These are phyloP conservation scores for Acrocalymma vagum DNA, from an alignment of 2,329 filamentous ascomycete genomes.

Conservation along the genomic window DNA sequence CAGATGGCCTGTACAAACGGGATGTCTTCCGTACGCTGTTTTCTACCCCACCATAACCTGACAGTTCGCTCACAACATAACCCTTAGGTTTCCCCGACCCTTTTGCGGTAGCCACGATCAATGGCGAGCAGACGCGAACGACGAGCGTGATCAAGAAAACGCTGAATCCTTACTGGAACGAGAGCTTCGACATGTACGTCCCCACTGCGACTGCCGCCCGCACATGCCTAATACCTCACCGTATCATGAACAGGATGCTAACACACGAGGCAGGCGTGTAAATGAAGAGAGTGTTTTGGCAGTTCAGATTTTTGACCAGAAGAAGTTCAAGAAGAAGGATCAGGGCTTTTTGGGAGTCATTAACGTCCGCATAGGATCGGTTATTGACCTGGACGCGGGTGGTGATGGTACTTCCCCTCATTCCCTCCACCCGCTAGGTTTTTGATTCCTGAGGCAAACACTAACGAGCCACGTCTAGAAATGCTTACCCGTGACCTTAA, in stretches of 20 bases:
- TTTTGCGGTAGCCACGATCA: conserved; percentile 95
- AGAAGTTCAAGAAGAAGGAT: conserved; percentile 99
- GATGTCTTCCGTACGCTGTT: conserved; percentile 92
- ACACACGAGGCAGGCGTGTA: conserved; percentile 70
- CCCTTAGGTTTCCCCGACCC: conserved; percentile 90
- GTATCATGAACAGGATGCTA: conserved; percentile 23
- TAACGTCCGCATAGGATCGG: conserved; percentile 93
- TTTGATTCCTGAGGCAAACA: too few relatives aligned
- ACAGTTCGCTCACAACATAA: conserved; percentile 38
- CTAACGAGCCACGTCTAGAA: conserved; percentile 61
- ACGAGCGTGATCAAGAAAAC: conserved; percentile 97
- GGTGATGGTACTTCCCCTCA: conserved; percentile 75
- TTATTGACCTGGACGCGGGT: conserved; percentile 87
- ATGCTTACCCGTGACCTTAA: conserved; percentile 98
- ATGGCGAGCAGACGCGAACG: conserved; percentile 98
- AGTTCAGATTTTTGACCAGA: conserved; percentile 98
- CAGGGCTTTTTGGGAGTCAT: conserved; percentile 98
- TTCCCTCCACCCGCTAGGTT: too few relatives aligned
- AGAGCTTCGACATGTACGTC: conserved; percentile 95
- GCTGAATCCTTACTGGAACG: conserved; percentile 99
- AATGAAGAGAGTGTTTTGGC: conserved; percentile 96
- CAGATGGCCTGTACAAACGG: conserved; percentile 97
- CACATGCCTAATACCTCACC: conserved; percentile 2
- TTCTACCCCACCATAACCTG: conserved; percentile 10
- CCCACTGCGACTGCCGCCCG: conserved; percentile 12